These are phyloP conservation scores for Nidularia pulvinata DNA, from an alignment of 768 basidiomycete genomes.

Conservation along the genomic window DNA sequence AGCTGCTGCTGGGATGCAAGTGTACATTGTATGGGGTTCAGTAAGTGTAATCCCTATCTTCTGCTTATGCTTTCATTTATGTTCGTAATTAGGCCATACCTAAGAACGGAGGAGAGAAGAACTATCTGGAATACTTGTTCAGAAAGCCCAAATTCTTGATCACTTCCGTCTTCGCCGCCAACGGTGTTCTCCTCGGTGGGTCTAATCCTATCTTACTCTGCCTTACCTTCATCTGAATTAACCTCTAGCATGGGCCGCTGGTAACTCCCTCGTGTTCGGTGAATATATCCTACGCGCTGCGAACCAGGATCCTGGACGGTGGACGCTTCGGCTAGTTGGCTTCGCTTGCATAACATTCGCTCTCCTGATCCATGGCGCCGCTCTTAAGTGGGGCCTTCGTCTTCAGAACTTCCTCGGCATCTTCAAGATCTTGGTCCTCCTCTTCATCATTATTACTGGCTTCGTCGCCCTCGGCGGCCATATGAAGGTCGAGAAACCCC, in stretches of 20 bases:
- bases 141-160: conserved; percentile 47
- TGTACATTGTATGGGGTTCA: conserved; percentile 32
- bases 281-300: conserved; percentile 30
- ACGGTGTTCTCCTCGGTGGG: conserved; percentile 39
- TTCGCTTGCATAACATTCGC: conserved; percentile 7
- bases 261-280: conserved; percentile 48
- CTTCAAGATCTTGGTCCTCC: conserved; percentile 34
- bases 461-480: conserved; percentile 58
- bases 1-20: conserved; percentile 29
- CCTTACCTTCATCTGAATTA: background rate
- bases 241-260: conserved; percentile 19
- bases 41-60: conserved; percentile 20
- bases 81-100: conserved; percentile 43
- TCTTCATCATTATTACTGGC: conserved; percentile 32
- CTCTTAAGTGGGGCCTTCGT: conserved; percentile 53
- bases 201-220: background rate
- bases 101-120: conserved; percentile 61
- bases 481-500: conserved; percentile 48
- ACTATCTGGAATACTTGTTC: conserved; percentile 59
- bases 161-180: conserved; percentile 50
- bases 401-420: conserved; percentile 63
- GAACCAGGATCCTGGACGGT: conserved; percentile 6
- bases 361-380: conserved; percentile 32
- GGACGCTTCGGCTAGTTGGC: conserved; percentile 15
- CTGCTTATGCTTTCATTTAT: background rate